Evolutionary conservation across 1,284 basidiomycete genomes (phyloP).

Genomic region (Apiotrichum siamense): DNA sequence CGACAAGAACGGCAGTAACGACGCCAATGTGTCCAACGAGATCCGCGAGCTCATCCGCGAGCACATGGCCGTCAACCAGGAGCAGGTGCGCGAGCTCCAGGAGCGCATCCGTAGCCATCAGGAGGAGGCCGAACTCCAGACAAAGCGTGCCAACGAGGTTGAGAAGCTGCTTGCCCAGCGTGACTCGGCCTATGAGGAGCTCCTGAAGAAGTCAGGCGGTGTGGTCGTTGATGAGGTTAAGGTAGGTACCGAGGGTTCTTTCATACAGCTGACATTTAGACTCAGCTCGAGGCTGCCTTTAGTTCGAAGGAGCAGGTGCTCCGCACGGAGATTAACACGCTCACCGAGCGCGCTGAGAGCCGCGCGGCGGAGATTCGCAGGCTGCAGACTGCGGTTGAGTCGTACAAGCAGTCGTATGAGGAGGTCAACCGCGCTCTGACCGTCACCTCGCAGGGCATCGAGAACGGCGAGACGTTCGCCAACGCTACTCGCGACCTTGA

Average conservation of each 20-base stretch:
- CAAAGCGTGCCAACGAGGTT: conserved; percentile 76
- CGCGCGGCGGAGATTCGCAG: conserved; percentile 78
- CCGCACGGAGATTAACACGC: conserved; percentile 74
- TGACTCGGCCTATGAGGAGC: conserved; percentile 92
- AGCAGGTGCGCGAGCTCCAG: conserved; percentile 76
- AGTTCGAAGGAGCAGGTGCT: conserved; percentile 86
- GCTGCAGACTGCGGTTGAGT: conserved; percentile 80
- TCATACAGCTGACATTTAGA: conserved; percentile 51
- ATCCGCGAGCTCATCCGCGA: conserved; percentile 61
- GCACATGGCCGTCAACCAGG: conserved; percentile 84
- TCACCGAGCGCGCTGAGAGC: conserved; percentile 86
- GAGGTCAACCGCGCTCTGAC: conserved; percentile 97
- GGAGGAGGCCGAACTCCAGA: conserved; percentile 84
- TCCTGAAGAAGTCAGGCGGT: conserved; percentile 58
- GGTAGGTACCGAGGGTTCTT: conserved; percentile 51
- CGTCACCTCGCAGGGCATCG: conserved; percentile 90
- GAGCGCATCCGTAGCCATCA: conserved; percentile 82
- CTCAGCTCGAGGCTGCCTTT: conserved; percentile 91
- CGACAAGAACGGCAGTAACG: conserved; percentile 25
- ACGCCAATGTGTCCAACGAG: conserved; percentile 49
- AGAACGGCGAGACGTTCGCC: conserved; percentile 91
- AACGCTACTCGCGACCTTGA: conserved; percentile 97
- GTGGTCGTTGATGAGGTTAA: conserved; percentile 71
- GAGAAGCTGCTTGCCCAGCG: conserved; percentile 73
- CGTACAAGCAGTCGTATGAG: conserved; percentile 92